Base-by-base conservation (phyloP, 2,329 filamentous ascomycete species). In the Colletotrichum limetticola region DNA sequence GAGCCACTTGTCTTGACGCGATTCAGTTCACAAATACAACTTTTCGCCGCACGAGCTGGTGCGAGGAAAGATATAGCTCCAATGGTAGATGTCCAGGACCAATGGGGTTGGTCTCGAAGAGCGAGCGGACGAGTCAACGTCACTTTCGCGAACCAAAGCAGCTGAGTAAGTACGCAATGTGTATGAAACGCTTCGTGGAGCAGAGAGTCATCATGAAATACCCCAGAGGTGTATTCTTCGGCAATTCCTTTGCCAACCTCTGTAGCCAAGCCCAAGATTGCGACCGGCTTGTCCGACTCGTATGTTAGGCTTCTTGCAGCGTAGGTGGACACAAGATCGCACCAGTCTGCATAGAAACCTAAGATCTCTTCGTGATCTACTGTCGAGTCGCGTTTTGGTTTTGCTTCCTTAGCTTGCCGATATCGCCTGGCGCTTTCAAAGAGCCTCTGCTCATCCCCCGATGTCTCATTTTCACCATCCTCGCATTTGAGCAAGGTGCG, bases 241-340 rank as follows among this genome's bases (percentile, higher is more conserved):
- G 22, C 24, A 22, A 56, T 28, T 3, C 24, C 53, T 8, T 19
- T 56, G 5, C 53, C 53, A 5, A 56, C 24, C 53, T 56, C 53
- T 1, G 53, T 56, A 14, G 24, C 53, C 53, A 56, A 16, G 6
- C 53, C 53, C 16, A 26, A 14, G 16, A 56, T 28, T 24, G 53
- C 53, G 53, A 56, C 26, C 1, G 53, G 53, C 22, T 56, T 56
- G 24, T 56, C 53, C 22, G 53, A 28, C 9, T 56, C 53, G 24
- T 56, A 56, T 11, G 53, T 56, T 2, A 56, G 26, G 53, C 16
- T 28, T 26, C 53, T 5, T 24, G 53, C 22, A 26, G 53, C 26
- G 53, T 60, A 60, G 8, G 57, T 42, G 12, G 57, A 60, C 57
- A 60, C 57, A 6, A 60, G n/a, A 60, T 60, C 30, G 30, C 57